These are phyloP conservation scores for Myochromella boudieri DNA, from an alignment of 768 basidiomycete genomes.

Conservation along the genomic window DNA sequence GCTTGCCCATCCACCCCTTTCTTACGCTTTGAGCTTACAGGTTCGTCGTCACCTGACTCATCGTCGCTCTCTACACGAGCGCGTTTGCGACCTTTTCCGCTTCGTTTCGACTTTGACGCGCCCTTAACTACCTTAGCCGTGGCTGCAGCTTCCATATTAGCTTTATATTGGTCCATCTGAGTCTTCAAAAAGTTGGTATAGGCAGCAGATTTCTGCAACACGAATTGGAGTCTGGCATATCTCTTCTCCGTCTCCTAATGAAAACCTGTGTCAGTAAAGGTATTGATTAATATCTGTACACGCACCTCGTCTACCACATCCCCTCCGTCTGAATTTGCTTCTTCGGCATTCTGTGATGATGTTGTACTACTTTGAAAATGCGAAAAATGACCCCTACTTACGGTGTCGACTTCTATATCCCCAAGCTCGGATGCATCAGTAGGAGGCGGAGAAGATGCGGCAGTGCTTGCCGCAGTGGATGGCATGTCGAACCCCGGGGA, in stretches of 20 bases:
- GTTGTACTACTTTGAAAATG: neutral
- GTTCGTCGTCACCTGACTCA: conserved; percentile 14
- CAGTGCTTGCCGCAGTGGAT: conserved; percentile 20
- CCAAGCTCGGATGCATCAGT: conserved; percentile 17
- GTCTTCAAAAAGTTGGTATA: conserved; percentile 71
- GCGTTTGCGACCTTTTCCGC: conserved; percentile 21
- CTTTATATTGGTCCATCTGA: conserved; percentile 69
- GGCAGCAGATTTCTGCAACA: conserved; percentile 76
- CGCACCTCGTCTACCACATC: conserved; percentile 15
- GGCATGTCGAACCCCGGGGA: conserved; percentile 19
- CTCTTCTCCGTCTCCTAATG: conserved; percentile 51
- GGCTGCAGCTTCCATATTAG: conserved; percentile 22
- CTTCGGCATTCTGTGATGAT: conserved; percentile 1
- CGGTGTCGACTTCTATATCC: conserved; percentile 11
- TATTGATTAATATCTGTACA: too few relatives aligned
- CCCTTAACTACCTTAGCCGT: conserved; percentile 8
- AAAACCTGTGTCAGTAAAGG: neutral
- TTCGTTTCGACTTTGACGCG: conserved; percentile 9
- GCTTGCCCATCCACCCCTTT: conserved; percentile 20
- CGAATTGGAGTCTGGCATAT: conserved; percentile 54
- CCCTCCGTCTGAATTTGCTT: conserved; percentile 5
- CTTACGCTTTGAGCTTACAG: conserved; percentile 16
- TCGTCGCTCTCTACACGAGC: conserved; percentile 16
- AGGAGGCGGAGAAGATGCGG: conserved; percentile 21
- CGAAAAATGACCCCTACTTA: neutral